Base-by-base conservation (phyloP, 192 early-diverging fungal genomes). In the Rhizophagus clarus region DNA sequence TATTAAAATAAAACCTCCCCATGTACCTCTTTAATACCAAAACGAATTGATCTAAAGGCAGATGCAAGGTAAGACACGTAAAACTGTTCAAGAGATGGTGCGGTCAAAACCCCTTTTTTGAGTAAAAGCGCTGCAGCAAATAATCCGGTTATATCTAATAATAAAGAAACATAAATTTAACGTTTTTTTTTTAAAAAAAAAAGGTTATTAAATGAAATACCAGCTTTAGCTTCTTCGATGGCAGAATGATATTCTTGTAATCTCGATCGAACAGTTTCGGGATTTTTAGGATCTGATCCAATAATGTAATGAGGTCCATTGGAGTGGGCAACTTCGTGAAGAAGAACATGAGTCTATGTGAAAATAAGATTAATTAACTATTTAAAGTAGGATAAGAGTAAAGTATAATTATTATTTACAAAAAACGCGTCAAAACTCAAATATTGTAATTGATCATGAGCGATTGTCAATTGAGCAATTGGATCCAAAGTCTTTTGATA, bases 161-260 rank as follows among this genome's bases (percentile, higher is more conserved):
- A 56, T 10, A 56, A 20, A 56, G 17, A 56, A 10, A 6, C 15
- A 5, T 56, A 3, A 20, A 49, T 49, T 81, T 76, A 10, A 89
- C 87, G 9, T 90, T 91, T 80, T 92, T 92, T 17, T 93, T 56
- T 56, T 22, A 22, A 56, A 56, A 56, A 56, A 22, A 68, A 12
- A 37, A 22, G 49, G 11, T 12, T 2, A 40, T 32, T 3, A 62
- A 32, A 8, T 64, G 22, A 31, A 63, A 72, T 69, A 86, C 87
- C 88, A 75, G 93, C 93, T 84, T 94, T 94, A 28, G 93, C 92
- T 79, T 94, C 93, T 73, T 94, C 93, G 72, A 94, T 89, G 6
- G 91, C 87, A 81, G 92, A 91, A 76, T 94, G 88, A 66, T 88
- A 85, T 74, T 94, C 93, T 72, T 90, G 88, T 31, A 94, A 80